Conservation (phyloP, 495 filamentous ascomycete genomes). For the Pseudoneurospora amorphoporcata region DNA sequence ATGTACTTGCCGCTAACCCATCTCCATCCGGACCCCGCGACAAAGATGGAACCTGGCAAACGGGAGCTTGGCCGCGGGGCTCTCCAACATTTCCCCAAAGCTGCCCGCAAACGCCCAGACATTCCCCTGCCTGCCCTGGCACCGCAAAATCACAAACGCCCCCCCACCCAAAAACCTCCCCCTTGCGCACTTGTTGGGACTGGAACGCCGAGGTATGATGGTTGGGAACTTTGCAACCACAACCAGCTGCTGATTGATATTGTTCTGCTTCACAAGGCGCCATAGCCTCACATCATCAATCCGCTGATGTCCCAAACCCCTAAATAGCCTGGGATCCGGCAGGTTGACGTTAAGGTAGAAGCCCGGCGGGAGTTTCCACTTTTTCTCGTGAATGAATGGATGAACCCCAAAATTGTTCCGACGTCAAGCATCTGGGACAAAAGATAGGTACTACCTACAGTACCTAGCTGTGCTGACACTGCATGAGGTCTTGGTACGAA, state of each 20-base stretch:
- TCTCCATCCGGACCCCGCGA: not conserved
- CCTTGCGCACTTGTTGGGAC: not conserved
- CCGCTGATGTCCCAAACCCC: not conserved
- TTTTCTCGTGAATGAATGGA: not conserved
- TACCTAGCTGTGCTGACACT: not conserved
- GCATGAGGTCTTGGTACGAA: not conserved
- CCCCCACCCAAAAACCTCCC: not conserved
- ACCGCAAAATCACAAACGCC: not conserved
- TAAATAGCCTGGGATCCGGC: not conserved
- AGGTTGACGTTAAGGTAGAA: not conserved
- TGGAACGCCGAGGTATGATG: not conserved
- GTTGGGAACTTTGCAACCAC: not conserved
- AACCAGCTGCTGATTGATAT: not conserved
- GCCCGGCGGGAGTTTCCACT: not conserved
- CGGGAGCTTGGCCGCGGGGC: not conserved
- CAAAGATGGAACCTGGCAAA: not conserved
- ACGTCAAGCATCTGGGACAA: not conserved
- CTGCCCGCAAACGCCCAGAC: slow-evolving; percentile 3
- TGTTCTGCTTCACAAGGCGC: not conserved
- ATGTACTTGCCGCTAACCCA: not conserved
- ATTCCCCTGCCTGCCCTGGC: not conserved
- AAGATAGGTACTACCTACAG: not conserved
- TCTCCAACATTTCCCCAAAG: slow-evolving; percentile 12
- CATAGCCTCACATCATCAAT: not conserved
- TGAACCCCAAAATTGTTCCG: not conserved